phyloP scores from a whole-genome alignment of 148 eudicot species.

The Fagopyrum tataricum region DNA sequence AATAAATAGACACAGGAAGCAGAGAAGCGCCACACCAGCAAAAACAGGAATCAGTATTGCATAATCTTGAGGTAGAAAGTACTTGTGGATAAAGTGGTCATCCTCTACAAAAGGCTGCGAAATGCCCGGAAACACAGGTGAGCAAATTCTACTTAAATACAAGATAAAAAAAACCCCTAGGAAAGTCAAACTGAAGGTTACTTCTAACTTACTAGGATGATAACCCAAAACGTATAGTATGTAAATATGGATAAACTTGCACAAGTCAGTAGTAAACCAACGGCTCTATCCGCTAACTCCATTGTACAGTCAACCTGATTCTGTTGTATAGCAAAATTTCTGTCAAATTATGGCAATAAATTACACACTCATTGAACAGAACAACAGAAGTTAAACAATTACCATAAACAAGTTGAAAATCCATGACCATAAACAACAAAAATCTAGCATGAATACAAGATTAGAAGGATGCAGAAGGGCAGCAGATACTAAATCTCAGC shows the following conservation, averaged over 20 bases:
- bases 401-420: neutral
- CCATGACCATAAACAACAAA: neutral
- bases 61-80: constrained; percentile 79
- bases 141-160: neutral
- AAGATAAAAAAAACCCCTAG: neutral
- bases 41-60: constrained; percentile 77
- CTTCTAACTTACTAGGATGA: constrained; percentile 59
- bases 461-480: neutral
- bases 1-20: constrained; percentile 67
- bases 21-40: constrained; percentile 56
- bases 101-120: constrained; percentile 83
- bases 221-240: constrained; percentile 89
- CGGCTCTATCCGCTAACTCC: constrained; percentile 89
- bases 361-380: neutral
- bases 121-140: constrained; percentile 11
- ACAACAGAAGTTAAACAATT: neutral
- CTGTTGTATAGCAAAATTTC: neutral
- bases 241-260: constrained; percentile 77
- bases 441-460: neutral
- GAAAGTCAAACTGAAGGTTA: neutral
- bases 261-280: constrained; percentile 59
- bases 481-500: neutral
- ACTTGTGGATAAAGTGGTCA: constrained; percentile 82
- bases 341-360: neutral
- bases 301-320: constrained; percentile 19